Evolutionary conservation across 179 eudicot genomes (phyloP).

Genomic region (Patellifolia procumbens): DNA sequence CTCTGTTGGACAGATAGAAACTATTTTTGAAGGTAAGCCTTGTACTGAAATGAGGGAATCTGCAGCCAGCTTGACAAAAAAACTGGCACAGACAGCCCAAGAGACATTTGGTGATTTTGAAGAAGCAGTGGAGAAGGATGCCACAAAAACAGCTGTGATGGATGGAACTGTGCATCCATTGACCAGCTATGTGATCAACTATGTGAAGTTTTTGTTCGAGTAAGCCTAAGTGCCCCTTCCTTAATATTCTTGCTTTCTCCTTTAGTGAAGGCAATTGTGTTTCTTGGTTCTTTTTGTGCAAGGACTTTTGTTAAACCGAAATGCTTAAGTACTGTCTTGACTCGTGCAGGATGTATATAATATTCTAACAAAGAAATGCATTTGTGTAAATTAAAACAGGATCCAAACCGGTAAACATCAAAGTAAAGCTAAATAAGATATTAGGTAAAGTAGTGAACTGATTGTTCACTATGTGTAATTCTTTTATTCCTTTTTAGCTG

Average conservation of each 20-base stretch:
- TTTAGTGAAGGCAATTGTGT: neutral
- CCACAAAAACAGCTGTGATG: conserved; percentile 81
- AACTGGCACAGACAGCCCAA: conserved; percentile 83
- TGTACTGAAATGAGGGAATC: conserved; percentile 79
- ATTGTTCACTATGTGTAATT: too few relatives aligned
- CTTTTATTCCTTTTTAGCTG: too few relatives aligned
- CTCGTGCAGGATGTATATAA: too few relatives aligned
- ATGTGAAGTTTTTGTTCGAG: conserved; percentile 91
- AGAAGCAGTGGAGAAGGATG: conserved; percentile 93
- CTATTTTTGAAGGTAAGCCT: conserved; percentile 63
- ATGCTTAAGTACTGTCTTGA: too few relatives aligned
- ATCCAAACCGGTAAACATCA: too few relatives aligned
- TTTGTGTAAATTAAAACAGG: too few relatives aligned
- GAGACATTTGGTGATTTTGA: conserved; percentile 89
- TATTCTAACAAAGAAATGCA: too few relatives aligned
- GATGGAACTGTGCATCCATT: conserved; percentile 97
- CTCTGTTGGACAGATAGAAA: conserved; percentile 51
- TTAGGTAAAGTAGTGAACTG: too few relatives aligned
- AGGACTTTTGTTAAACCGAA: too few relatives aligned
- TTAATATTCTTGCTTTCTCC: neutral
- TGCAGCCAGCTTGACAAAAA: conserved; percentile 63
- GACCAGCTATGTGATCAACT: conserved; percentile 94
- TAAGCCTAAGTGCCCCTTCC: conserved; percentile 42
- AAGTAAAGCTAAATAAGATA: too few relatives aligned
- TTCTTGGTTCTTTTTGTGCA: too few relatives aligned